Evolutionary conservation across 2,329 filamentous ascomycete genomes (phyloP), one percentile per base, ranked within the genome.

Genomic region (Curvularia verruculosa): DNA sequence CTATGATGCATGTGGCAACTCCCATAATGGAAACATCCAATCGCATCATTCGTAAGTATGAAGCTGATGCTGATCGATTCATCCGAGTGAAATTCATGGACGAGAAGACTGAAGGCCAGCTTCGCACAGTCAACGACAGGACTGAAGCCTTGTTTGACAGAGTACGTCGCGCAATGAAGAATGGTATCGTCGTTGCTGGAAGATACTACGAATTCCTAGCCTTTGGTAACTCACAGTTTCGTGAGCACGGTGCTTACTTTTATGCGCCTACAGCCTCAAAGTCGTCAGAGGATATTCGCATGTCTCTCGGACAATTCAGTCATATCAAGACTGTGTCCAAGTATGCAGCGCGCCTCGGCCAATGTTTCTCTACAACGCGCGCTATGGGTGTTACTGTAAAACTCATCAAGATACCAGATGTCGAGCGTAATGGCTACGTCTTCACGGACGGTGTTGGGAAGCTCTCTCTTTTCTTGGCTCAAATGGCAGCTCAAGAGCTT

Each of bases 371-470:
- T 0, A 97, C 94, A 0, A 99, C 95, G 0, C 82, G 90, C 58
- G 87, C 89, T 10, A 87, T 96, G 26, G 83, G 86, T 15, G 85
- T 87, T 21, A 83, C 82, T 0, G 84, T 89, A 6, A 80, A 82
- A 1, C 74, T 85, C 24, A 80, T 84, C 12, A 80, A 81, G 5
- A 85, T 94, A 29, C 75, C 82, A 0, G 95, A 98, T 63, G 84
- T 98, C 19, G 80, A 87, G 56, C 82, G 83, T 2, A 87, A 90
- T 45, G 84, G 81, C 0, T 87, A 86, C 69, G 89, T 81, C 58
- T 99, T 98, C 73, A 95, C 90, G 0, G 95, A 99, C 69, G 95
- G 95, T 0, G 90, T 98, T 3, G 95, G 95, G 1, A 96, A 92
- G 71, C 91, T 99, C n/a, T 97, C 94, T 0, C 78, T 77, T 0